Evolutionary conservation across 179 eudicot genomes (phyloP), one percentile per base, ranked within the genome.

Genomic region (Beta macrorhiza): DNA sequence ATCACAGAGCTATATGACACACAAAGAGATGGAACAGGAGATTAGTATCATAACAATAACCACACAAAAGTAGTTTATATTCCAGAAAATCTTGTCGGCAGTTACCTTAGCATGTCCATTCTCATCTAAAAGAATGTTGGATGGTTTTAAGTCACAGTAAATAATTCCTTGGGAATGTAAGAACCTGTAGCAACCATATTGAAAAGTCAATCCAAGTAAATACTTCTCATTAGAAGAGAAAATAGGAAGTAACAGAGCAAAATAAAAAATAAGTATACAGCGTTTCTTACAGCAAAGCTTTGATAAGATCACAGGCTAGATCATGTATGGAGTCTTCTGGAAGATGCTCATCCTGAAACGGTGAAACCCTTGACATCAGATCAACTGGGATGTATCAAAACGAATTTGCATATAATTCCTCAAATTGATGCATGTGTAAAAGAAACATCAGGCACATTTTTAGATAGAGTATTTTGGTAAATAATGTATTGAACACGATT

Each of bases 321-420:
- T 94, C 95, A 63, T 91, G 97, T 77, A 94, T 81, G 49, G 99
- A 94, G 78, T 96, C 99, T 91, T 96, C 99, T 19, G 99, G 99
- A 81, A 96, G 96, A 84, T 89, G 89, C 74, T 72, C 82, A 86
- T 96, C 99, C 98, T 37, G 42, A 37, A 37, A 37, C 42, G 42
- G 42, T 96, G 91, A 81, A 85, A 77, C 37, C 4, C 71, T 63
- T 49, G 79, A 67, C 32, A 70, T 61, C 75, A 59, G 75, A 72
- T 25, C 44, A 51, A 68, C 52, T 13, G 63, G 25, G 58, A 62
- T 59, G 49, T 14, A 80, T 15, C 75, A 58, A 53, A 78, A 78
- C 20, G 10, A 78, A 57, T 14, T 11, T 25, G 22, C 45, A 52
- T 37, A 37, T 37, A 37, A 1, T 52, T 67, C 8, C 22, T 25